A percentile compares a stretch with the other conserved stretches of the same genome.
Conservation (phyloP, 805 yeast species). For the Yarrowia phangngaensis region DNA sequence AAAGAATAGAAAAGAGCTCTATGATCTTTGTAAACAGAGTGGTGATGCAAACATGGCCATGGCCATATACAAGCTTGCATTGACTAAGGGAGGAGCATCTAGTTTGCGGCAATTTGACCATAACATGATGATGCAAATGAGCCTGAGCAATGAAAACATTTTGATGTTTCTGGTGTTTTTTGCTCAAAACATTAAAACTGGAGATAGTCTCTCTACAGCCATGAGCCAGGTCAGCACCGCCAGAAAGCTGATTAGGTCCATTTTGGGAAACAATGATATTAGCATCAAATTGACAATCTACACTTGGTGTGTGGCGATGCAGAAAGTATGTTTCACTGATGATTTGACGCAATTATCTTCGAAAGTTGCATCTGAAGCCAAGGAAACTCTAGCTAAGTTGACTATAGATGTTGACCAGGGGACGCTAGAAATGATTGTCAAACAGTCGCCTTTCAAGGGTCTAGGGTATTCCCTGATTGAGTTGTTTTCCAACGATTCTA, state of each 20-base stretch:
- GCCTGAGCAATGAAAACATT: slow-evolving; percentile 1
- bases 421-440: background rate
- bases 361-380: background rate
- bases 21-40: background rate
- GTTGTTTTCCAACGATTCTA: background rate
- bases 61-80: background rate
- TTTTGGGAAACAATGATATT: too few relatives aligned
- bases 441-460: background rate
- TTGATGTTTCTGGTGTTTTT: slow-evolving; percentile 15
- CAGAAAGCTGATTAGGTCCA: background rate
- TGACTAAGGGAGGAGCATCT: background rate
- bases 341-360: slow-evolving; percentile 2
- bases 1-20: background rate
- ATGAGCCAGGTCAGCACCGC: slow-evolving; percentile 3
- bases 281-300: background rate
- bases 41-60: background rate
- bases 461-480: slow-evolving; percentile 4
- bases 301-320: slow-evolving; percentile 10
- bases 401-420: background rate
- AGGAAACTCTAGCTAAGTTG: background rate
- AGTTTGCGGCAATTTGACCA: slow-evolving; percentile 3
- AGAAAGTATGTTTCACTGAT: background rate
- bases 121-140: slow-evolving; percentile 1
- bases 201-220: background rate
- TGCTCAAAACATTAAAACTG: background rate